Base-by-base conservation (phyloP, 352 stramenopile species). In the Phytophthora sojae region DNA sequence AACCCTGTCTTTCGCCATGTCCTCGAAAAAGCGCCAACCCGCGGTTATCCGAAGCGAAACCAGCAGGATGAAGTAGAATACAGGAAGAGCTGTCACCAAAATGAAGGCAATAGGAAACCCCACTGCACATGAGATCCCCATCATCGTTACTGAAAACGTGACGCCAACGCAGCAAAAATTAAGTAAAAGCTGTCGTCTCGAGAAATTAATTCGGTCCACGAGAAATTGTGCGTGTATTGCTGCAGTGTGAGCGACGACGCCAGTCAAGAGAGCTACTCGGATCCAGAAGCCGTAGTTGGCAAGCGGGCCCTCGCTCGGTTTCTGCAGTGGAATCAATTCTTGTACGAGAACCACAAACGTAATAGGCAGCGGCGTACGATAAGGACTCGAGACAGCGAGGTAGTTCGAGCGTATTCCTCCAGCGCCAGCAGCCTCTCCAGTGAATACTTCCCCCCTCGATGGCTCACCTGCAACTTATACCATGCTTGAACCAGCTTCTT, bases 211-310 rank as follows among this genome's bases (percentile, higher is more conserved):
- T 6, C 42, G 42, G 8, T 50, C 42, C 15, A 50, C 42, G n/a
- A 50, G 14, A 15, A 19, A 50, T 0, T 50, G 42, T 2, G 14
- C 11, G 23, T 50, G 42, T 9, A 50, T 7, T 7, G 42, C 11
- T 11, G 42, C 42, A 23, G 53, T 49, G 21, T 42, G 26, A 29
- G 47, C 51, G 12, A 64, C n/a, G 6, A 66, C 42, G 4, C 26
- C 37, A 2, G 45, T 37, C 23, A 56, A 15, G 54, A 70, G 26
- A 6, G 21, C 23, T 7, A 65, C 32, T n/a, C 64, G 30, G 23
- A 60, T 49, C 64, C 54, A 71, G 17, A 59, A 58, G 3, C 55
- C 64, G 19, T 60, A 60, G 23, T 60, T 71, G 4, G 64, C 64
- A 8, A 25, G 9, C 19, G 39, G 25, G 15, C 55, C 64, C 21